Evolutionary conservation across 2,329 filamentous ascomycete genomes (phyloP).

Genomic region (Botryosphaeria dothidea): DNA sequence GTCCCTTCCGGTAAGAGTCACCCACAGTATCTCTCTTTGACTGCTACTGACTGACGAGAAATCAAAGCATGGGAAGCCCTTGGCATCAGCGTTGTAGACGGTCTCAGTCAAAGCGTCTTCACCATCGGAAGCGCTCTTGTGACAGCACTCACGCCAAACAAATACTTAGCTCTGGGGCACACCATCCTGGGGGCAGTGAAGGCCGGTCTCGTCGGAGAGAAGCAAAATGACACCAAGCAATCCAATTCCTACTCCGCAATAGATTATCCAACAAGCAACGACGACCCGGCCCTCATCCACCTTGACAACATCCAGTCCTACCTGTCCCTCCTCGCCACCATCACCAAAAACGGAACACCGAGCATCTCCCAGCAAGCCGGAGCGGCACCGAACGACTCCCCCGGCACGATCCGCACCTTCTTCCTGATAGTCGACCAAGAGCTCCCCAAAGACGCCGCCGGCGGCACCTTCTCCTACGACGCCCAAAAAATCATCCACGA

Average conservation of each 20-base stretch:
- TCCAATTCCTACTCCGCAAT: background rate
- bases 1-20: background rate
- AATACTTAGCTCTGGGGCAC: slow-evolving; percentile 1
- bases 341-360: background rate
- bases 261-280: background rate
- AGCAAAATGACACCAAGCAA: background rate
- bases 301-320: background rate
- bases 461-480: slow-evolving; percentile 1
- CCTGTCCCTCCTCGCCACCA: background rate
- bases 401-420: background rate
- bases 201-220: background rate
- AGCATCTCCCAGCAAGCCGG: background rate
- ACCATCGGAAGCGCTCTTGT: slow-evolving; percentile 1
- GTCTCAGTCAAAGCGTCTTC: slow-evolving; percentile 1
- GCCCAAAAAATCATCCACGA: background rate
- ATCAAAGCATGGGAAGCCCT: background rate
- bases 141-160: background rate
- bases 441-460: background rate
- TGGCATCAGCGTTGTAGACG: background rate
- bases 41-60: background rate
- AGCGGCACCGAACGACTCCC: background rate
- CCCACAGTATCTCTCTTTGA: no score
- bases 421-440: slow-evolving; percentile 1
- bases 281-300: background rate
- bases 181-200: background rate